Conservation (phyloP, 345 rosid genomes). For the Sonneratia caseolaris region DNA sequence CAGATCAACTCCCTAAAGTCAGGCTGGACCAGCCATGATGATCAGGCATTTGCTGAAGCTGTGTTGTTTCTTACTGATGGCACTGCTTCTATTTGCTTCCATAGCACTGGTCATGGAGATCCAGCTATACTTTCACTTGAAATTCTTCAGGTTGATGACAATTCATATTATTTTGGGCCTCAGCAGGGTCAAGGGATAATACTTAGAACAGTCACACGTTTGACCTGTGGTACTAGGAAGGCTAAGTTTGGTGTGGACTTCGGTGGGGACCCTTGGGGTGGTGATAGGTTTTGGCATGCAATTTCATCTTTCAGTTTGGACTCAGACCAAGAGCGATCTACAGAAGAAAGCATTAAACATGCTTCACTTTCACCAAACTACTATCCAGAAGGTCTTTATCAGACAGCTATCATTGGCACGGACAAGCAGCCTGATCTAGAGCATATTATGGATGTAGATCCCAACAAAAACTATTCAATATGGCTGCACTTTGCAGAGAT, state of each 20-base stretch:
- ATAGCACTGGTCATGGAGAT: slow-evolving; percentile 97
- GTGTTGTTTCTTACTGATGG: slow-evolving; percentile 57
- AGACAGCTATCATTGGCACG: slow-evolving; percentile 63
- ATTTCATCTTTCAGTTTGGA: slow-evolving; percentile 44
- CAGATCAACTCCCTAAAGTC: slow-evolving; percentile 64
- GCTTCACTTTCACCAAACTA: slow-evolving; percentile 72
- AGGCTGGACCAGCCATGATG: slow-evolving; percentile 79
- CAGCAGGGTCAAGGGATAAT: slow-evolving; percentile 48
- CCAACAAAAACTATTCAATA: slow-evolving; percentile 76
- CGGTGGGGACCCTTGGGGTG: slow-evolving; percentile 84
- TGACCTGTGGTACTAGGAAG: slow-evolving; percentile 68
- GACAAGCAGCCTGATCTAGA: slow-evolving; percentile 54
- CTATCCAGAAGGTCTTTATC: slow-evolving; percentile 83
- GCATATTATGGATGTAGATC: slow-evolving; percentile 78
- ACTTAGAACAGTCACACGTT: slow-evolving; percentile 63
- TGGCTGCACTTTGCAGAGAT: slow-evolving; percentile 98
- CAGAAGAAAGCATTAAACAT: slow-evolving; percentile 48
- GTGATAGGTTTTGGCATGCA: slow-evolving; percentile 90
- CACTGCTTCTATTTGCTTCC: slow-evolving; percentile 72
- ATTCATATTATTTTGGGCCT: slow-evolving; percentile 58
- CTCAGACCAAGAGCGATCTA: slow-evolving; percentile 54
- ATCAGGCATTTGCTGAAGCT: slow-evolving; percentile 78
- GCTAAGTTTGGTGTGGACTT: slow-evolving; percentile 68
- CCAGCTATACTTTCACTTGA: slow-evolving; percentile 80
- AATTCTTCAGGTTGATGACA: slow-evolving; percentile 76